Conservation (phyloP, 2,329 filamentous ascomycete species). For the Camillea tinctor region DNA sequence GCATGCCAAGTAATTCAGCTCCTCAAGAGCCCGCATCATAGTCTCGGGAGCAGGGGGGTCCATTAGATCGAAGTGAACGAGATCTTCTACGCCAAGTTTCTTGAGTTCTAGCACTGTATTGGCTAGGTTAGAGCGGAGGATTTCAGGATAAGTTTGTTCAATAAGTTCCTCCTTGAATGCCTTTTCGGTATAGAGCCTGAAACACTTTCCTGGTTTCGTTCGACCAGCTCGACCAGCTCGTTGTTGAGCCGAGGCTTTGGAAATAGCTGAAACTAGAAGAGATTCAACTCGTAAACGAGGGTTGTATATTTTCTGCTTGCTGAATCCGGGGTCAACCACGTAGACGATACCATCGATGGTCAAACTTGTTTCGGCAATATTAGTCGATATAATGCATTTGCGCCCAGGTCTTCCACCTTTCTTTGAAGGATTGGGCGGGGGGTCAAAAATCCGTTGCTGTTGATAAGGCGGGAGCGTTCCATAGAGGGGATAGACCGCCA, state of each 20-base stretch:
- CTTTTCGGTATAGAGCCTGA: constrained; percentile 90
- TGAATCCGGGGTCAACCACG: constrained; percentile 98
- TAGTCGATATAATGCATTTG: constrained; percentile 92
- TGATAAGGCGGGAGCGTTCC: constrained; percentile 88
- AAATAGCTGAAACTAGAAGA: constrained; percentile 94
- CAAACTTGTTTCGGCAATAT: constrained; percentile 95
- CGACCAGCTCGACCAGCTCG: constrained; percentile 98
- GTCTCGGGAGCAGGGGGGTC: constrained; percentile 97
- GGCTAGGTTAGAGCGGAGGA: constrained; percentile 89
- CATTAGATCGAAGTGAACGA: constrained; percentile 99
- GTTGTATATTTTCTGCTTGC: constrained; percentile 99
- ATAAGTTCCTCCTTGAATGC: constrained; percentile 98
- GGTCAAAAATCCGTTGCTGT: constrained; percentile 94
- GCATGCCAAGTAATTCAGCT: constrained; percentile 95
- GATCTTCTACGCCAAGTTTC: constrained; percentile 91
- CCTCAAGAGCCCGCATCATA: constrained; percentile 94
- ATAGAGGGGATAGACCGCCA: constrained; percentile 91
- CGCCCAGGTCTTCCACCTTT: constrained; percentile 83
- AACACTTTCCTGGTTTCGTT: constrained; percentile 97
- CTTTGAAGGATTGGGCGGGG: constrained; percentile 70
- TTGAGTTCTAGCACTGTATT: constrained; percentile 96
- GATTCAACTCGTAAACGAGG: constrained; percentile 95
- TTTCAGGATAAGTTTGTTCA: constrained; percentile 94
- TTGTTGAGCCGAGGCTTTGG: constrained; percentile 95
- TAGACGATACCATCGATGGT: constrained; percentile 99